Conservation (phyloP, 257 asterid species). For the Apocynum venetum region DNA sequence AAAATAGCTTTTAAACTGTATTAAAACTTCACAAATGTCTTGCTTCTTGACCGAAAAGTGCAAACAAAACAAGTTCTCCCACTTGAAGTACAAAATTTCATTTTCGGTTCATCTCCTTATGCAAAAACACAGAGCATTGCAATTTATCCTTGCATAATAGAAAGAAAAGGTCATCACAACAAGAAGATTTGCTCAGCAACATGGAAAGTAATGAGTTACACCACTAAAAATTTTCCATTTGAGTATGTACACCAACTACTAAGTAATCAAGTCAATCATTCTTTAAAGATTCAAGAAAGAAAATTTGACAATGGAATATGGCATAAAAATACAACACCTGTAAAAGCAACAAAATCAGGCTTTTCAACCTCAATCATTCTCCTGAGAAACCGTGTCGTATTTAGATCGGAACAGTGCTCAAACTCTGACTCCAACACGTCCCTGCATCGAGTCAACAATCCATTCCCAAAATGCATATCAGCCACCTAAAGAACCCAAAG, state of each 20-base stretch:
- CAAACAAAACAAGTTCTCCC: background rate
- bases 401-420: constrained; percentile 67
- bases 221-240: background rate
- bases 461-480: constrained; percentile 95
- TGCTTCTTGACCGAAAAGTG: background rate
- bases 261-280: background rate
- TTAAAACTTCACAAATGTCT: background rate
- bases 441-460: constrained; percentile 76
- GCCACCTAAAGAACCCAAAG: constrained; percentile 57
- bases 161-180: background rate
- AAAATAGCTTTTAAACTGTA: background rate
- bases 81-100: background rate
- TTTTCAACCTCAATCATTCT: constrained; percentile 67
- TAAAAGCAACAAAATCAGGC: constrained; percentile 92
- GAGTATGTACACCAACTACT: background rate
- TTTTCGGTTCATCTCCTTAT: too few relatives aligned
- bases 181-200: background rate
- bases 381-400: constrained; percentile 71
- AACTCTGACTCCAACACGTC: constrained; percentile 70
- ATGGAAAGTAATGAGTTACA: background rate
- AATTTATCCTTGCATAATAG: background rate
- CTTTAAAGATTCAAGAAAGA: background rate
- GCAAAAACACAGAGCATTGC: background rate
- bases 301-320: background rate
- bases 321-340: constrained; percentile 43